Percentiles rank a stretch among this genome's conserved stretches.
Conservation (phyloP, 106 monocot genomes). For the Dactylorhiza incarnata region DNA sequence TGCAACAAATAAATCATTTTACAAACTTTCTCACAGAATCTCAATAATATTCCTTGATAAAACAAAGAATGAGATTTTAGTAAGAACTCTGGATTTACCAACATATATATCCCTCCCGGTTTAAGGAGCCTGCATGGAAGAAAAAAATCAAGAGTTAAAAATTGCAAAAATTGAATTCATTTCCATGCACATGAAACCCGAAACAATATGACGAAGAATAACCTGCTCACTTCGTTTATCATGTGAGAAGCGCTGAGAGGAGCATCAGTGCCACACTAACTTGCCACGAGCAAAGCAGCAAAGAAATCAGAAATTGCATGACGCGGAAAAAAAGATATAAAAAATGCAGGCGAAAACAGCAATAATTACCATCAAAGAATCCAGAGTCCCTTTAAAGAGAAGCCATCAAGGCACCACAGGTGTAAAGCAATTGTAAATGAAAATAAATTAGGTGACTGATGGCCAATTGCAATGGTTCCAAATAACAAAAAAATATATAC, state of each 20-base stretch:
- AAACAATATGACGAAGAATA: background rate
- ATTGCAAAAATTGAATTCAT: background rate
- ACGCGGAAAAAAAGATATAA: background rate
- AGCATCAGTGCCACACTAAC: constrained; percentile 85
- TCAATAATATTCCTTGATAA: background rate
- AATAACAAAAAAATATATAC: background rate
- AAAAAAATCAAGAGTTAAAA: constrained; percentile 8
- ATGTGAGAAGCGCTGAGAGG: constrained; percentile 76
- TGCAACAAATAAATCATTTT: constrained; percentile 15
- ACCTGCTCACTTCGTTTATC: constrained; percentile 94
- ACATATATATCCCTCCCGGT: constrained; percentile 84
- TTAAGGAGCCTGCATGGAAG: constrained; percentile 65
- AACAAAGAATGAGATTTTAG: background rate
- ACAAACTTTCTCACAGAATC: background rate
- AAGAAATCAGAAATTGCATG: background rate
- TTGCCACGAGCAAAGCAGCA: background rate
- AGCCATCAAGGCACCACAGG: background rate
- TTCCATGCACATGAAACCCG: background rate
- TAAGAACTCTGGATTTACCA: constrained; percentile 39
- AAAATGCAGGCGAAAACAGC: background rate
- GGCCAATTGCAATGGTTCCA: too few relatives aligned
- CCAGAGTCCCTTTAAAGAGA: constrained; percentile 66
- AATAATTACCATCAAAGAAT: constrained; percentile 88
- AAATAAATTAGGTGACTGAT: background rate
- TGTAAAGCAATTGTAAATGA: background rate